Percentiles rank a stretch among this genome's conserved stretches.
Evolutionary conservation across 2,329 filamentous ascomycete species (phyloP).

Genomic region (Hypocrella siamensis): DNA sequence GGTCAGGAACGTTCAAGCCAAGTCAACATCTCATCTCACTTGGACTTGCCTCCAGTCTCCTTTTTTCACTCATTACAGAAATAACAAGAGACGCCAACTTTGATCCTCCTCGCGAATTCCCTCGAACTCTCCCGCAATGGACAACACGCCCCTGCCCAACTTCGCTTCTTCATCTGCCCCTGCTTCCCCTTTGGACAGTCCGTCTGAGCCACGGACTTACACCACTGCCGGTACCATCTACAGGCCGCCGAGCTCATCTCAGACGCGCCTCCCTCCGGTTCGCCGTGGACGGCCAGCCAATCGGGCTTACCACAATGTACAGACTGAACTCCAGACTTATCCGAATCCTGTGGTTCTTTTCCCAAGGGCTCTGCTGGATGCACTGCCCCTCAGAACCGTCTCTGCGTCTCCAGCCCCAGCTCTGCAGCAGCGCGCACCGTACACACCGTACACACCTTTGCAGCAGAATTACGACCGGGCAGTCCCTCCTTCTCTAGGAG

Average conservation of each 20-base stretch:
- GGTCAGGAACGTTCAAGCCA: too few relatives aligned
- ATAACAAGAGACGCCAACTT: too few relatives aligned
- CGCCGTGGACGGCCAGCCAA: conserved; percentile 32
- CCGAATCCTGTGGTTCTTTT: too few relatives aligned
- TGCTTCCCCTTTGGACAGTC: conserved; percentile 7
- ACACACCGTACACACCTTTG: conserved; percentile 35
- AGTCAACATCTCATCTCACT: too few relatives aligned
- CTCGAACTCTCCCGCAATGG: too few relatives aligned
- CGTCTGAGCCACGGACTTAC: conserved; percentile 25
- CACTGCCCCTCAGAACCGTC: conserved; percentile 16
- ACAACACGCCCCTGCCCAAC: conserved; percentile 8
- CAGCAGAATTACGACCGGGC: conserved; percentile 40
- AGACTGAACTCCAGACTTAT: conserved; percentile 18
- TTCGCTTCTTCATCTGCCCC: conserved; percentile 10
- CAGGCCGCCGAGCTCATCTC: conserved; percentile 27
- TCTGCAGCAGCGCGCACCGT: too few relatives aligned
- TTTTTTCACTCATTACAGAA: too few relatives aligned
- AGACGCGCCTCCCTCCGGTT: conserved; percentile 33
- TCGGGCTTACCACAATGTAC: conserved; percentile 15
- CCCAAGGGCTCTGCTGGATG: conserved; percentile 19
- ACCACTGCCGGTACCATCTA: conserved; percentile 42
- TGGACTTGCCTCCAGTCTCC: too few relatives aligned
- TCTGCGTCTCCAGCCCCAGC: conserved; percentile 5
- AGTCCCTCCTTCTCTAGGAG: conserved; percentile 21
- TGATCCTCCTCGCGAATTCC: too few relatives aligned